These are phyloP conservation scores for Trichocladium uniseriatum DNA, from an alignment of 495 filamentous ascomycete genomes.

Conservation along the genomic window DNA sequence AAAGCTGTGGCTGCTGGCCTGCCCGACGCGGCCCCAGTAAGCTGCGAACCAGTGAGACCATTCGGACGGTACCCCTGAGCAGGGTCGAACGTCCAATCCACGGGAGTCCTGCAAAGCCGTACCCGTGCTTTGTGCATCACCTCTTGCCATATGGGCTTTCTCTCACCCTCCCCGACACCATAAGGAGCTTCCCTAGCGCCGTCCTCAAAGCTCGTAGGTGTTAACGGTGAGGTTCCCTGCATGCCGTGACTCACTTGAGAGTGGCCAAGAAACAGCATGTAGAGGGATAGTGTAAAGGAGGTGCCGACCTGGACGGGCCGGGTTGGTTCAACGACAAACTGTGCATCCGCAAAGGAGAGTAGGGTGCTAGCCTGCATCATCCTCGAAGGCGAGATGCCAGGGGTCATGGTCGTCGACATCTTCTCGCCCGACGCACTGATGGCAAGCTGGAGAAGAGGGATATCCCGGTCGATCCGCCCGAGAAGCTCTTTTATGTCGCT, in stretches of 20 bases:
- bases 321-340: constrained; percentile 58
- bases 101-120: constrained; percentile 54
- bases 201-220: not conserved
- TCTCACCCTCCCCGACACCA: constrained; percentile 38
- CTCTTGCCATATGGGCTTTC: constrained; percentile 91
- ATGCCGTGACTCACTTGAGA: constrained; percentile 25
- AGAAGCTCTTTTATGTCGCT: constrained; percentile 69
- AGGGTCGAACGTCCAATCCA: constrained; percentile 23
- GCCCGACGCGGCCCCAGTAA: not conserved
- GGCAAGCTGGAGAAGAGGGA: constrained; percentile 87
- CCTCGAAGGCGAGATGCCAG: constrained; percentile 82
- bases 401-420: constrained; percentile 65
- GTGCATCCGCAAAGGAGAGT: constrained; percentile 77
- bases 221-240: constrained; percentile 16
- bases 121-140: constrained; percentile 90
- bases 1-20: not conserved
- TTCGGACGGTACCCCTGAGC: constrained; percentile 15
- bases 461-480: constrained; percentile 76
- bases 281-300: constrained; percentile 79
- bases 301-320: constrained; percentile 77
- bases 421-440: constrained; percentile 92
- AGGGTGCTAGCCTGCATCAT: constrained; percentile 91
- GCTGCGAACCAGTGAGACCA: not conserved
- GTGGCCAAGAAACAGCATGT: constrained; percentile 93
- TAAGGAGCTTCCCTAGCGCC: constrained; percentile 25